Conservation (phyloP, 257 asterid genomes). For the Penstemon eatonii region DNA sequence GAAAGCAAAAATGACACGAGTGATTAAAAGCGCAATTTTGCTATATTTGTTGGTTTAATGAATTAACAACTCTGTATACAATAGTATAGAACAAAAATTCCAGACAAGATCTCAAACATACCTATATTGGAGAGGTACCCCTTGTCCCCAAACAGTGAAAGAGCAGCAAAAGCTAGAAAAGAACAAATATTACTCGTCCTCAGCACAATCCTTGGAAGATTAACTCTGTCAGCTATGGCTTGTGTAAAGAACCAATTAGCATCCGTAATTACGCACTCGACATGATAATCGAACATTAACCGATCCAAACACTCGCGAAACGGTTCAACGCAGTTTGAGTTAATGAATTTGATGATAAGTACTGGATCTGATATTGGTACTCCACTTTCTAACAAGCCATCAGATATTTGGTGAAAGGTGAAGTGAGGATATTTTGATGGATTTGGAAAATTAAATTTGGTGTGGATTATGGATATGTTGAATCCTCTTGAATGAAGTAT, state of each 20-base stretch:
- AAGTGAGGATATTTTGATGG: slow-evolving; percentile 32
- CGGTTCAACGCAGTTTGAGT: slow-evolving; percentile 9
- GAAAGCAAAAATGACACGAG: too few species aligned
- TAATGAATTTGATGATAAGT: slow-evolving; percentile 16
- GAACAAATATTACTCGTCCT: slow-evolving; percentile 31
- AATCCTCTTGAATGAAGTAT: slow-evolving; percentile 47
- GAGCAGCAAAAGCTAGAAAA: slow-evolving; percentile 28
- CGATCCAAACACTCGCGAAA: too few species aligned
- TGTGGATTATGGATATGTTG: slow-evolving; percentile 41
- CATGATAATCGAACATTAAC: neutral
- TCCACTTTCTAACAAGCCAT: slow-evolving; percentile 28
- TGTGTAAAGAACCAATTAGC: slow-evolving; percentile 31
- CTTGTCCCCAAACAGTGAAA: slow-evolving; percentile 22
- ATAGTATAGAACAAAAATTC: too few species aligned
- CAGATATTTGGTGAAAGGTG: slow-evolving; percentile 37
- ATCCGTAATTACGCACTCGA: slow-evolving; percentile 27
- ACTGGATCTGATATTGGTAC: slow-evolving; percentile 12
- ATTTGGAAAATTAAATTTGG: slow-evolving; percentile 36
- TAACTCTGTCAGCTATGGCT: slow-evolving; percentile 30
- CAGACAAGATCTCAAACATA: neutral
- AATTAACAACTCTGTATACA: too few species aligned
- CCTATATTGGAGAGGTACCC: slow-evolving; percentile 35
- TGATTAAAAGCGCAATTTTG: too few species aligned
- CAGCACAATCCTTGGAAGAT: slow-evolving; percentile 42
- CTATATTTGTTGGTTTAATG: too few species aligned